A percentile compares a stretch with the other conserved stretches of the same genome.
phyloP scores from a whole-genome alignment of 305 asterid species.

The Fraxinus nigra region DNA sequence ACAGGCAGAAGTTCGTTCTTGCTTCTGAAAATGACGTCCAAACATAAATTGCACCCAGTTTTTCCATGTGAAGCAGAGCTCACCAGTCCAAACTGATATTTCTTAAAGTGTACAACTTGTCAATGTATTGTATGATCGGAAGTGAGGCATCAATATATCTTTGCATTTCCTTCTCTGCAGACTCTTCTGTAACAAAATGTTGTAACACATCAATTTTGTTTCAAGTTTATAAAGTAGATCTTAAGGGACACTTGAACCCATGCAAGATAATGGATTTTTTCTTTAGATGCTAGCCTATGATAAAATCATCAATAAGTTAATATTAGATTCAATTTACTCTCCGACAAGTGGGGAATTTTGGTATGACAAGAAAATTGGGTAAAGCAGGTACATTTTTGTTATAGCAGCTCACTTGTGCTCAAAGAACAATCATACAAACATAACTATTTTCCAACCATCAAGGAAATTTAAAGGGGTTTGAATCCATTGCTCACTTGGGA shows the following conservation, averaged over 20 bases:
- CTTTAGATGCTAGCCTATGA: neutral
- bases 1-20: neutral
- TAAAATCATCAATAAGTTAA: neutral
- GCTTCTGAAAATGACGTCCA: neutral
- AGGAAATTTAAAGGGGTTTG: neutral
- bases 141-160: constrained; percentile 71
- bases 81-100: constrained; percentile 78
- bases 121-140: constrained; percentile 74
- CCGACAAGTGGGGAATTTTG: neutral
- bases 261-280: neutral
- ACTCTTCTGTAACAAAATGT: constrained; percentile 40
- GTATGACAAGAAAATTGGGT: neutral
- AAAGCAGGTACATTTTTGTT: neutral
- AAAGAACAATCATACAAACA: neutral
- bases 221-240: neutral
- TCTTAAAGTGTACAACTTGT: constrained; percentile 58
- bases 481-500: neutral
- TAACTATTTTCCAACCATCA: neutral
- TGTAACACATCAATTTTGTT: neutral
- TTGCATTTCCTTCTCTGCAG: constrained; percentile 71
- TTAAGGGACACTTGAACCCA: neutral
- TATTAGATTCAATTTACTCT: neutral
- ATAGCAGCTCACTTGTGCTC: neutral
- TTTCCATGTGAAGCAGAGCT: constrained; percentile 21
- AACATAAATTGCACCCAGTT: neutral